Evolutionary conservation across 805 yeast genomes (phyloP).

Genomic region (Kazachstania africana): DNA sequence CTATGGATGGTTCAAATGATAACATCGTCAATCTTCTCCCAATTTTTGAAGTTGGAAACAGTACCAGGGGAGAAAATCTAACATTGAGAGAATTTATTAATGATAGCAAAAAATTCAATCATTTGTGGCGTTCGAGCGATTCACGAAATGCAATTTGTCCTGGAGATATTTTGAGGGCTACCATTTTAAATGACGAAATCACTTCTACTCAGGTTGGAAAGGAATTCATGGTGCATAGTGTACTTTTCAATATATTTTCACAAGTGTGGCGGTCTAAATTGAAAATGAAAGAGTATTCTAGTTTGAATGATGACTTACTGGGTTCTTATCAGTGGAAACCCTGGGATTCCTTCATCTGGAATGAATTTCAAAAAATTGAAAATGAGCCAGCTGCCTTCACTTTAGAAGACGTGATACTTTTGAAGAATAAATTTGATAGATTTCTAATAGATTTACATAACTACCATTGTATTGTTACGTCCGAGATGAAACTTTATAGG

Average conservation of each 20-base stretch:
- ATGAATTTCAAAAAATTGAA: conserved; percentile 5
- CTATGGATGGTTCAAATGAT: no score
- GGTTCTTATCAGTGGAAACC: conserved; percentile 5
- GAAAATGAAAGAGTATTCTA: not conserved
- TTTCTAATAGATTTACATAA: conserved; percentile 10
- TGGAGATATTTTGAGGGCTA: conserved; percentile 16
- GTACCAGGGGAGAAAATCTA: no score
- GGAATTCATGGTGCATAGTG: conserved; percentile 15
- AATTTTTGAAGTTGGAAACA: no score
- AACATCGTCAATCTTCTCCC: no score
- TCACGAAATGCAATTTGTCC: conserved; percentile 10
- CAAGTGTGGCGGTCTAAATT: conserved; percentile 6
- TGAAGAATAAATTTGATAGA: conserved; percentile 10
- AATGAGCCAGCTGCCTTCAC: conserved; percentile 3
- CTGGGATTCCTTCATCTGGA: conserved; percentile 16
- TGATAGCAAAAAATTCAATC: conserved; percentile 2
- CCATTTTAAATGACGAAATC: conserved; percentile 8
- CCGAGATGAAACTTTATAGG: conserved; percentile 12
- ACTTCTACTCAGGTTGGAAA: conserved; percentile 7
- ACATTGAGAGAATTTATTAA: conserved; percentile 4
- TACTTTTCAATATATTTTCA: conserved; percentile 11
- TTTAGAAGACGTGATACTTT: conserved; percentile 5
- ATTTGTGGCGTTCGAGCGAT: conserved; percentile 8
- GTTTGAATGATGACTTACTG: not conserved
- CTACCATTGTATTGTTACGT: conserved; percentile 7